Conservation (phyloP, 2,329 filamentous ascomycete genomes). For the Fonsecaea pedrosoi region DNA sequence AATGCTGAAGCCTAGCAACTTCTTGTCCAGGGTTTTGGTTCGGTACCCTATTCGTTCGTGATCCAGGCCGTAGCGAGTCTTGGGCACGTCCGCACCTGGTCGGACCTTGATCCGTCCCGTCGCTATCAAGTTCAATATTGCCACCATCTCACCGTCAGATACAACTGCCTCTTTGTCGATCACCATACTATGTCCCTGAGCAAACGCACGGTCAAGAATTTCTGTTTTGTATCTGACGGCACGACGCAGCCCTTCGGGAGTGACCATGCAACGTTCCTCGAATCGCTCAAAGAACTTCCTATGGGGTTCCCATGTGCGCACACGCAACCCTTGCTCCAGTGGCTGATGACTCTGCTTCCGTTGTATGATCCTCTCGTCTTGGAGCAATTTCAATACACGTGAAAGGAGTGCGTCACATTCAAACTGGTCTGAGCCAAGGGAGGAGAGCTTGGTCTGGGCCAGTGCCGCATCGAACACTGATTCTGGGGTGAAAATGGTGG, state of each 20-base stretch:
- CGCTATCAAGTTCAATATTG: conserved; percentile 42
- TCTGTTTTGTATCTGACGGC: conserved; percentile 53
- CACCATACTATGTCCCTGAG: conserved; percentile 27
- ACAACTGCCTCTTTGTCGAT: conserved; percentile 44
- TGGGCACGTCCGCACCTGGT: conserved; percentile 49
- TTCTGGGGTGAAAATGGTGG: conserved; percentile 54
- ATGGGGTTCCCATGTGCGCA: conserved; percentile 30
- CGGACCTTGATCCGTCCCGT: conserved; percentile 46
- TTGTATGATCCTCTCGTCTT: conserved; percentile 38
- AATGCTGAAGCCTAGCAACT: conserved; percentile 51
- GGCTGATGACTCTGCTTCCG: conserved; percentile 46
- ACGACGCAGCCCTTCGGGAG: conserved; percentile 48
- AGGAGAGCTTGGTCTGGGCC: conserved; percentile 44
- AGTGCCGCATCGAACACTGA: conserved; percentile 49
- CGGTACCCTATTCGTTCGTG: conserved; percentile 54
- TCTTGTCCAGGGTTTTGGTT: conserved; percentile 55
- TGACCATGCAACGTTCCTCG: conserved; percentile 51
- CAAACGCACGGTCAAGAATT: conserved; percentile 50
- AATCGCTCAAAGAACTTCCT: conserved; percentile 50
- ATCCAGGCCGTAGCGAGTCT: conserved; percentile 53
- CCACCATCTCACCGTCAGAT: conserved; percentile 35
- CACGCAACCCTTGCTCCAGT: conserved; percentile 42
- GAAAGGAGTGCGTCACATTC: conserved; percentile 45
- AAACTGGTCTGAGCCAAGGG: conserved; percentile 29
- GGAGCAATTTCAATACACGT: conserved; percentile 50